These are phyloP conservation scores for Salix koriyanagi DNA, from an alignment of 345 rosid species.

Conservation along the genomic window DNA sequence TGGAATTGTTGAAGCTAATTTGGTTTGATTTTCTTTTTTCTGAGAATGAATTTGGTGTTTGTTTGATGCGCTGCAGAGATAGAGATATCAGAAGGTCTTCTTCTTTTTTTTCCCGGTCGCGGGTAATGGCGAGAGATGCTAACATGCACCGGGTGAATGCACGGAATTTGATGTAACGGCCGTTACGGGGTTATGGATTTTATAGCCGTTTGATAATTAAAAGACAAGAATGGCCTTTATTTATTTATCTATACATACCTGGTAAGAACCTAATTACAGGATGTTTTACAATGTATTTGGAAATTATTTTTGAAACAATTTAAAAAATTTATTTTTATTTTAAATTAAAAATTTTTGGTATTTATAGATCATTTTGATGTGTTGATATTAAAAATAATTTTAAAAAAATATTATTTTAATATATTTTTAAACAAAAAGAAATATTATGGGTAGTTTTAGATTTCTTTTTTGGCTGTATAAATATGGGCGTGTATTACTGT, in stretches of 20 bases:
- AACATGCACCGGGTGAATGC: constrained; percentile 35
- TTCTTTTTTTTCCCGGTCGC: neutral
- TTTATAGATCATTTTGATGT: no score
- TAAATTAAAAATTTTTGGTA: no score
- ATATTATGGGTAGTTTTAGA: neutral
- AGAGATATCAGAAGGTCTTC: neutral
- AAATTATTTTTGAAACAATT: no score
- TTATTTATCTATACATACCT: neutral
- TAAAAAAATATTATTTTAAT: no score
- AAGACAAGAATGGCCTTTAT: neutral
- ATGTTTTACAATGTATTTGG: neutral
- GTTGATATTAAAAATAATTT: no score
- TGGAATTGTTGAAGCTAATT: neutral
- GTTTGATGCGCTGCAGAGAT: neutral
- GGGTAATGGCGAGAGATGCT: constrained; percentile 14
- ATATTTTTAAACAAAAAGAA: no score
- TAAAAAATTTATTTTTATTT: no score
- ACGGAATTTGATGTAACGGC: constrained; percentile 38
- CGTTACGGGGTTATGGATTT: constrained; percentile 7
- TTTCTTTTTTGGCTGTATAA: neutral
- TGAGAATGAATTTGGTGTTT: neutral
- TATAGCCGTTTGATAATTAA: neutral
- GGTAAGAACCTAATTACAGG: neutral
- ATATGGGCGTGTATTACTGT: neutral
- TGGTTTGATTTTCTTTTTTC: neutral